These are phyloP conservation scores for Psidium friedrichsthalianum DNA, from an alignment of 345 rosid genomes.

Conservation along the genomic window DNA sequence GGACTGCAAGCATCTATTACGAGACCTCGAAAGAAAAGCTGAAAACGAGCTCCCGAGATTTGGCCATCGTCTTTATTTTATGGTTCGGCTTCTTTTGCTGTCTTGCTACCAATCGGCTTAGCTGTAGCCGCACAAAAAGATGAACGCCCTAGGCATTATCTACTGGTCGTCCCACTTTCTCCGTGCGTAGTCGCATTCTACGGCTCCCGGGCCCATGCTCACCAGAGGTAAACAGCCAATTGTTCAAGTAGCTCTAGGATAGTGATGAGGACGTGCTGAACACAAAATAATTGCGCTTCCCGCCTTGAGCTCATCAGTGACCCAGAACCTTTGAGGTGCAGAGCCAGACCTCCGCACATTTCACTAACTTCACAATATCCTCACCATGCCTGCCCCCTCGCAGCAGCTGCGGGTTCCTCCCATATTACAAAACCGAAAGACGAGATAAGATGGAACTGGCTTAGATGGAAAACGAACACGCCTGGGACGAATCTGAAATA, in stretches of 20 bases:
- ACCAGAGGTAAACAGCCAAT: too few relatives aligned
- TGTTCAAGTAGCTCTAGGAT: background rate
- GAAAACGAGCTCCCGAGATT: background rate
- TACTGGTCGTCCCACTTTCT: background rate
- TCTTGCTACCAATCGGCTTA: too few relatives aligned
- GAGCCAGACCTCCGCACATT: background rate
- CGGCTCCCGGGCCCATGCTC: too few relatives aligned
- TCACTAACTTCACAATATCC: too few relatives aligned
- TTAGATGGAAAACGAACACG: too few relatives aligned
- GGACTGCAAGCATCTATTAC: background rate
- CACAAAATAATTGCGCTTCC: background rate
- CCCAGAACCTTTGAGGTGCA: background rate
- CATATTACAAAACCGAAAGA: background rate
- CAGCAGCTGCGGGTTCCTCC: background rate
- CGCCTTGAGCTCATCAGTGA: background rate
- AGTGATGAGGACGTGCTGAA: background rate
- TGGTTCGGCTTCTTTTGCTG: background rate
- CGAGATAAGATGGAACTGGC: too few relatives aligned
- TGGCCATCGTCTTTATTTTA: background rate
- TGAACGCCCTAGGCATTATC: background rate
- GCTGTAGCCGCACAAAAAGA: background rate
- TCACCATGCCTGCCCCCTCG: too few relatives aligned
- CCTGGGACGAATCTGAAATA: too few relatives aligned
- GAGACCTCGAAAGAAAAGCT: background rate
- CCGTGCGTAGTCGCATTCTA: too few relatives aligned